These are phyloP conservation scores for Ceratobasidium sp. DNA, from an alignment of 1,284 basidiomycete genomes.

Conservation along the genomic window DNA sequence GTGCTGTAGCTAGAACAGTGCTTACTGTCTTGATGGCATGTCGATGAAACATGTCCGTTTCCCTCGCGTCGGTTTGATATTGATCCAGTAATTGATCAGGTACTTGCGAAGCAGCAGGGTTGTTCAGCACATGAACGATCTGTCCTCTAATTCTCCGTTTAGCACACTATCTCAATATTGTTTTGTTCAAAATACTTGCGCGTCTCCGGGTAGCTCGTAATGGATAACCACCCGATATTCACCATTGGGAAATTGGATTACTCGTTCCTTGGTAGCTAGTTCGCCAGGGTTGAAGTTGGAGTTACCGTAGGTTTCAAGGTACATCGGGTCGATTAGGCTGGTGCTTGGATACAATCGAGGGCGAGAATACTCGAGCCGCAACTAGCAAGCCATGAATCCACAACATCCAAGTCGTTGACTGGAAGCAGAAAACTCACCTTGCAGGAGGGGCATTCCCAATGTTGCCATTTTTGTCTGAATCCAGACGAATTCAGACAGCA, in stretches of 20 bases:
- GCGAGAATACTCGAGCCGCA: slow-evolving; percentile 3
- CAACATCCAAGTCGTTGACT: not conserved
- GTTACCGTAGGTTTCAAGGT: slow-evolving; percentile 25
- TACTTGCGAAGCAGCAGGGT: slow-evolving; percentile 10
- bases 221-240: slow-evolving; percentile 15
- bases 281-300: slow-evolving; percentile 19
- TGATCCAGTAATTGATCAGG: slow-evolving; percentile 21
- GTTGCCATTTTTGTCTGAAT: slow-evolving; percentile 36
- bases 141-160: slow-evolving; percentile 4
- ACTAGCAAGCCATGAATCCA: not conserved
- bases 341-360: slow-evolving; percentile 29
- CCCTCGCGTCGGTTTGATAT: slow-evolving; percentile 28
- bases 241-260: not conserved
- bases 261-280: not conserved
- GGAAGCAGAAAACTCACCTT: slow-evolving; percentile 1
- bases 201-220: slow-evolving; percentile 9
- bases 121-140: slow-evolving; percentile 38
- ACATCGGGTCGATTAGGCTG: slow-evolving; percentile 13
- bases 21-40: slow-evolving; percentile 39
- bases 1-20: not conserved
- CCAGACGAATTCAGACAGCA: not conserved
- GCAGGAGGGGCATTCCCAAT: slow-evolving; percentile 32
- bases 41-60: slow-evolving; percentile 28
- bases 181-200: not conserved
- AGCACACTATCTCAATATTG: not conserved